phyloP scores from a whole-genome alignment of 495 filamentous ascomycete genomes.

The Xylaria venustula region DNA sequence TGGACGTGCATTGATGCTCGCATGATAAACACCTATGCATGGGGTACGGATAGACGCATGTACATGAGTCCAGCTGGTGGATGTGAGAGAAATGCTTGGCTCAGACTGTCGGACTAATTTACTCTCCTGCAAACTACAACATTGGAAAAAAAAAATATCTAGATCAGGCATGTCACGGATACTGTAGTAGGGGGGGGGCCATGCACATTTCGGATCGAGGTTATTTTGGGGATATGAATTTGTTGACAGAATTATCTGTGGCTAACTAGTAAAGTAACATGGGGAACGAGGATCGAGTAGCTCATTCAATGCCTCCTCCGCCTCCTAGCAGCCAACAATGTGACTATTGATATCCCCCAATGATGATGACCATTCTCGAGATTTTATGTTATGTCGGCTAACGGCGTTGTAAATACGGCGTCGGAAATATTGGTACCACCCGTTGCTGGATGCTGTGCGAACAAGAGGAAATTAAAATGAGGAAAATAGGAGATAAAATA shows the following conservation, averaged over 20 bases:
- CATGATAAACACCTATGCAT: constrained; percentile 10
- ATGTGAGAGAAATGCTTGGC: background rate
- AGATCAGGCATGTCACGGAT: background rate
- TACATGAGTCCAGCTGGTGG: background rate
- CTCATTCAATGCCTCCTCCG: constrained; percentile 15
- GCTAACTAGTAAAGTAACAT: constrained; percentile 8
- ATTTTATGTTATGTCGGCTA: background rate
- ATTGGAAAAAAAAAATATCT: background rate
- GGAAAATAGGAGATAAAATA: background rate
- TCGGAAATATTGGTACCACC: background rate
- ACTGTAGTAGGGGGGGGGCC: background rate
- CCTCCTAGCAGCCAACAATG: constrained; percentile 20
- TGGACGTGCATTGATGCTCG: background rate
- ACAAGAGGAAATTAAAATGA: constrained; percentile 1
- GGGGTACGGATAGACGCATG: constrained; percentile 3
- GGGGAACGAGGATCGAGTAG: constrained; percentile 1
- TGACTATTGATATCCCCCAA: constrained; percentile 4
- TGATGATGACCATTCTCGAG: background rate
- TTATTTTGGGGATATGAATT: constrained; percentile 6
- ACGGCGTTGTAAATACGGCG: background rate
- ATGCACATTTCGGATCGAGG: background rate
- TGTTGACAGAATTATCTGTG: constrained; percentile 8
- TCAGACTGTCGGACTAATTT: background rate
- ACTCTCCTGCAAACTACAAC: background rate
- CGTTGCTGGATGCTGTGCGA: background rate